Base-by-base conservation (phyloP, 768 basidiomycete genomes). In the Boletales sp. region DNA sequence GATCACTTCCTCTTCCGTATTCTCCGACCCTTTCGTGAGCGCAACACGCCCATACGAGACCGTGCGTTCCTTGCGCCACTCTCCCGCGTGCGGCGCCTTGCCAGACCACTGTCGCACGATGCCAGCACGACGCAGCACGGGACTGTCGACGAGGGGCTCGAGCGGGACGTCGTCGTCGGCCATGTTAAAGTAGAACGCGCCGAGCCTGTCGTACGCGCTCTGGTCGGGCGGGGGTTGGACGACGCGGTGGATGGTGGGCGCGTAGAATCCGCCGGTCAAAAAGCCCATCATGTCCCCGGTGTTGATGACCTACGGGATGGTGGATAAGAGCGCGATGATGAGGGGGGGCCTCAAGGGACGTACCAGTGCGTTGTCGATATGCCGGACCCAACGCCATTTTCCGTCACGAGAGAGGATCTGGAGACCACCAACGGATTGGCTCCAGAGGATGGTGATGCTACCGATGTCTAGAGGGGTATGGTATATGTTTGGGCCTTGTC, bases 211-310 rank as follows among this genome's bases (percentile, higher is more conserved):
- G 51, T 71, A 64, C 10, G 57, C 61, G 25, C 64, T 71, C 55
- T 84, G 83, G 53, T 82, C 80, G 0, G 52, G 51, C 2, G 80
- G 82, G 2, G 82, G 83, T 59, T 77, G 77, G 15, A 81, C 66
- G 32, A 83, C 82, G 21, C 82, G 78, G 57, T 84, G 82, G 47
- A 83, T 78, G 1, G 82, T 84, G 6, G 74, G 76, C 10, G 68
- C 73, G 61, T 82, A 83, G 57, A 69, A 83, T 1, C 80, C 80
- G 0, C 82, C 80, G 1, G 78, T 79, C 11, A 84, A 65, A 60
- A 82, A 79, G 42, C 80, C 76, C 56, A 84, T 64, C 12, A 75
- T 74, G 49, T 84, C 82, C 13, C 82, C 82, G 0, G 76, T 74
- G 49, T 84, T 84, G 42, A 86, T 70, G 12, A 81, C 74, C 83